Percentiles rank a stretch among this genome's conserved stretches.
These are phyloP conservation scores for Sporothrix humicola DNA, from an alignment of 2,329 filamentous ascomycete species.

Conservation along the genomic window DNA sequence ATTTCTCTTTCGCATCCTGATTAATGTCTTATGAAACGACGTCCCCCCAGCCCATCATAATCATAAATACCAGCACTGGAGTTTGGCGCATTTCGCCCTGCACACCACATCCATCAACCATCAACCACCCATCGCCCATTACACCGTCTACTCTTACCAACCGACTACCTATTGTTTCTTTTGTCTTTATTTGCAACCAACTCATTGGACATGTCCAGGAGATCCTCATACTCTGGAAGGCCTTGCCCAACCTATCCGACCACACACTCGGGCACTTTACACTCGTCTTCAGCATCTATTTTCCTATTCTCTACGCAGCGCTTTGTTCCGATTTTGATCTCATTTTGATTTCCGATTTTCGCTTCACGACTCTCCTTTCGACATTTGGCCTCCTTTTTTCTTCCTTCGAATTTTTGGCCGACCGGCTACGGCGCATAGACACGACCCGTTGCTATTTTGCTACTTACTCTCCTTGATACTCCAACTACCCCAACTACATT, in stretches of 20 bases:
- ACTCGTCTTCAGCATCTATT: not conserved
- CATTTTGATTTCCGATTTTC: conserved; percentile 4
- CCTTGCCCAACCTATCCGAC: not conserved
- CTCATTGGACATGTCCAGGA: conserved; percentile 5
- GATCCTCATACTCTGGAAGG: no score
- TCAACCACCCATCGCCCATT: conserved; percentile 34
- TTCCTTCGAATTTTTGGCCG: conserved; percentile 26
- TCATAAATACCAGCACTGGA: conserved; percentile 13
- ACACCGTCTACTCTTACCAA: not conserved
- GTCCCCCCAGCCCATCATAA: conserved; percentile 33
- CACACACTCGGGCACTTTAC: not conserved
- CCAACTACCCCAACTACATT: not conserved
- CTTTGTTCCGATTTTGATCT: conserved; percentile 15
- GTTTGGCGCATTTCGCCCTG: conserved; percentile 27
- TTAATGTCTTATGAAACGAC: conserved; percentile 45
- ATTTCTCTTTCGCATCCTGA: conserved; percentile 34
- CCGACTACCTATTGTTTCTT: conserved; percentile 16
- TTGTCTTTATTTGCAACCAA: conserved; percentile 8
- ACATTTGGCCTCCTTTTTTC: conserved; percentile 15
- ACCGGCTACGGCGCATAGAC: conserved; percentile 32
- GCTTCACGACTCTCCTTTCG: conserved; percentile 32
- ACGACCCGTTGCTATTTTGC: conserved; percentile 27
- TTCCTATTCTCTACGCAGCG: conserved; percentile 32
- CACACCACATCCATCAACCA: conserved; percentile 38
- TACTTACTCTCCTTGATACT: conserved; percentile 21